These are phyloP conservation scores for Talaromyces sp. DNA, from an alignment of 2,329 filamentous ascomycete species.

Conservation along the genomic window DNA sequence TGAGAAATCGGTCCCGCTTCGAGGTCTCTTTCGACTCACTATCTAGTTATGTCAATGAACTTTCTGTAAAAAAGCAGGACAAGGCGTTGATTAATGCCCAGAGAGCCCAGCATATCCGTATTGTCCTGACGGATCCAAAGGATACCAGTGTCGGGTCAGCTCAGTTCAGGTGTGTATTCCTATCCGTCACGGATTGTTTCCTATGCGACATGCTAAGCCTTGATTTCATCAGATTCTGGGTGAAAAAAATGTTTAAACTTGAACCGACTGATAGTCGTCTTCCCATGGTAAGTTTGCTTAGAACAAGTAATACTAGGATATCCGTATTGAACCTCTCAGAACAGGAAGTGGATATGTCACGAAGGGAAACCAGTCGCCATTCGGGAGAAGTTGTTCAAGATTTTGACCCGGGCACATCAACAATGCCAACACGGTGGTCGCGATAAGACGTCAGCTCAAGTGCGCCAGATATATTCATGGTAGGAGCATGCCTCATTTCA, in stretches of 20 bases:
- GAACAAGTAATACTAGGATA: neutral
- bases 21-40: neutral
- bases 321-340: conserved; percentile 24
- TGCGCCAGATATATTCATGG: conserved; percentile 50
- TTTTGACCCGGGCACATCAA: conserved; percentile 49
- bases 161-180: conserved; percentile 43
- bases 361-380: conserved; percentile 53
- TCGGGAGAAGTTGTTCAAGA: conserved; percentile 50
- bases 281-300: conserved; percentile 34
- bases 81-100: conserved; percentile 50
- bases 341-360: conserved; percentile 46
- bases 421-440: conserved; percentile 52
- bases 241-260: conserved; percentile 53
- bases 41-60: conserved; percentile 46
- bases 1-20: conserved; percentile 21
- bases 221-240: conserved; percentile 44
- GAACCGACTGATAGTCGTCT: conserved; percentile 37
- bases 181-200: neutral
- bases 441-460: conserved; percentile 52
- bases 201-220: conserved; percentile 8
- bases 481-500: conserved; percentile 26
- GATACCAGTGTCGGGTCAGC: conserved; percentile 50
- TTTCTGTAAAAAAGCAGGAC: conserved; percentile 51
- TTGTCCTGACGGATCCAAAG: conserved; percentile 48
- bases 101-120: conserved; percentile 47